Base-by-base conservation (phyloP, 2,329 filamentous ascomycete genomes). In the Xylaria hypoxylon region DNA sequence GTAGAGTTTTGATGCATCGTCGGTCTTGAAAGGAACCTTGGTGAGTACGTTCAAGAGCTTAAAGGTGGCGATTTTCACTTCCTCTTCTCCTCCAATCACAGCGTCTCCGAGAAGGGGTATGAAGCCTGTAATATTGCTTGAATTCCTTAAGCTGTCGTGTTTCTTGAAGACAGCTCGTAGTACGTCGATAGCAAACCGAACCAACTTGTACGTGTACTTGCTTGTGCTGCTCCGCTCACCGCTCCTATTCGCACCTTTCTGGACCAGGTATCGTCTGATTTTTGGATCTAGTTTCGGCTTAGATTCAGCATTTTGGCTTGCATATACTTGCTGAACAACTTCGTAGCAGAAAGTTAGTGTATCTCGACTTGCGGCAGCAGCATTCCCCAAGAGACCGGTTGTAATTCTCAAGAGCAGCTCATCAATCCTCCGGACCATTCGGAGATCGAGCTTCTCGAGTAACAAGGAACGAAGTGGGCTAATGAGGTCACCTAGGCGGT, bases 311-410 rank as follows among this genome's bases (percentile, higher is more conserved):
- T 83, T 86, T 60, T 85, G 83, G 64, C 86, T 87, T 66, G 87
- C 87, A 78, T 97, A 96, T 0, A 93, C 92, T 69, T 94, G 90
- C 75, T 96, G 92, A 45, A 98, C 92, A 52, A 98, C 87, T 78
- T 98, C 93, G 77, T 97, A 98, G 77, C 94, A 97, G 79, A 99
- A 97, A 0, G 97, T 82, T n/a, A 99, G 82, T 45, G 95, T 90
- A 71, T 97, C 93, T 55, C 91, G 89, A 72, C 89, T 92, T 70
- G 91, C 89, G 0, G 93, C 90, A 0, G 89, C 90, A 2, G 91
- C 85, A 72, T 99, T 99, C 70, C 92, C 90, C 31, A 96, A 79
- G 3, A 99, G 84, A 35, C 96, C 96, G 7, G 92, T 86, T 1
- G 92, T 90, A 59, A 99, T 92, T 59, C 96, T 90, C 57, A 90